Evolutionary conservation across 257 asterid species (phyloP), one percentile per base, ranked within the genome.

Genomic region (Catharanthus roseus): DNA sequence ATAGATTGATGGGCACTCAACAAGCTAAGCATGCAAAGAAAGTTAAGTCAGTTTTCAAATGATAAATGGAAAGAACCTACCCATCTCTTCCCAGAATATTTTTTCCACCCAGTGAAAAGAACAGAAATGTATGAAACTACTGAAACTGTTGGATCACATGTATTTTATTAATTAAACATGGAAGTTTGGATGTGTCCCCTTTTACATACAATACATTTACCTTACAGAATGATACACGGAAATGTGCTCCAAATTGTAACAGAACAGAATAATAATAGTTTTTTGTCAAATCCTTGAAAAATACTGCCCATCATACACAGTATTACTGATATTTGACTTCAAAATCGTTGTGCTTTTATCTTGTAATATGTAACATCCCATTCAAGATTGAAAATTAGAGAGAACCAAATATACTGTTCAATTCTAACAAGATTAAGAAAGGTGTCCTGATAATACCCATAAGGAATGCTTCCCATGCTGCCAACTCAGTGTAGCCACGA

Each of bases 1-100:
- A 64, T 90, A 90, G 67, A 90, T 62, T 60, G 97, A 88, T 33
- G 97, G 96, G 77, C 93, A 88, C 82, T 86, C 96, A 44, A 90
- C 82, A 70, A 90, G 70, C 97, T 90, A 71, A 34, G 29, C 73
- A 75, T 50, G 33, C 28, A 23, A 74, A 31, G 39, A 50, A 58
- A 45, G 38, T n/a, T 63, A 34, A 42, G 41, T 58, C 53, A 71
- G 67, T 29, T 39, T n/a, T 34, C 67, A 62, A 62, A 62, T 62
- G 67, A 31, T 60, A 15, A 60, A 62, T 21, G 6, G 15, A 33
- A 29, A 41, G 13, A 60, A 15, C 42, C 39, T 38, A 60, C 42
- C 3, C 15, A 61, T 61, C 3, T 24, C 45, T 19, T 18, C 44
- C 45, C 26, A 33, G 21, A 61, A 18, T 33, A 19, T 21, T 21